Evolutionary conservation across 306 rosid species (phyloP), one percentile per base, ranked within the genome.

Genomic region (Oemleria cerasiformis): DNA sequence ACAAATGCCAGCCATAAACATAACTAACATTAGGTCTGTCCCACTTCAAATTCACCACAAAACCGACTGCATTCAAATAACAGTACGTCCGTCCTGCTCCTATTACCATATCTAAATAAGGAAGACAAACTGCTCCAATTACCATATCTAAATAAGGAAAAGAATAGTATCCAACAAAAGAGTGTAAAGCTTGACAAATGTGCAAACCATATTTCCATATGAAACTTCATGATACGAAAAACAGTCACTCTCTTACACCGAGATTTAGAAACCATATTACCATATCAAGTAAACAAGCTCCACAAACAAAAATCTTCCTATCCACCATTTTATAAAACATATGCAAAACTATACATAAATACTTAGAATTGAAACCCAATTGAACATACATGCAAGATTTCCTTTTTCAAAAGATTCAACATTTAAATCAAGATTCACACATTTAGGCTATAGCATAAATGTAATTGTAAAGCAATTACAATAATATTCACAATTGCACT

Each of bases 1-100:
- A 40, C 25, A 70, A 25, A 70, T 41, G 42, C 14, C 73, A 39
- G 20, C 64, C n/a, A 39, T 13, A 17, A 69, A 51, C n/a, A 39
- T 13, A 17, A 69, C 63, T 23, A 53, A 39, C 17, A 53, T 5
- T 40, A 20, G 34, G 23, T 6, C 17, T 14, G 15, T 30, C 42
- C 48, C 42, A n/a, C 36, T 68, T 51, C 49, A 51, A 19, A 23
- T 13, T 12, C 13, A 70, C 30, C 38, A 20, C 36, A 51, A 68
- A 51, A 53, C 34, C 5, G 55, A 67, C 58, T 2, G 30, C 38
- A 36, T n/a, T 34, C 9, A 50, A 38, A 21, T 13, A 12, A 16
- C 10, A 23, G 57, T 44, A 12, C 15, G 16, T 45, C 50, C 14
- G 50, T 45, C 50, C 50, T 45, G 50, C 50, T 45, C 16, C 12